phyloP scores from a whole-genome alignment of 2,329 filamentous ascomycete genomes.

The Claviceps sp. region DNA sequence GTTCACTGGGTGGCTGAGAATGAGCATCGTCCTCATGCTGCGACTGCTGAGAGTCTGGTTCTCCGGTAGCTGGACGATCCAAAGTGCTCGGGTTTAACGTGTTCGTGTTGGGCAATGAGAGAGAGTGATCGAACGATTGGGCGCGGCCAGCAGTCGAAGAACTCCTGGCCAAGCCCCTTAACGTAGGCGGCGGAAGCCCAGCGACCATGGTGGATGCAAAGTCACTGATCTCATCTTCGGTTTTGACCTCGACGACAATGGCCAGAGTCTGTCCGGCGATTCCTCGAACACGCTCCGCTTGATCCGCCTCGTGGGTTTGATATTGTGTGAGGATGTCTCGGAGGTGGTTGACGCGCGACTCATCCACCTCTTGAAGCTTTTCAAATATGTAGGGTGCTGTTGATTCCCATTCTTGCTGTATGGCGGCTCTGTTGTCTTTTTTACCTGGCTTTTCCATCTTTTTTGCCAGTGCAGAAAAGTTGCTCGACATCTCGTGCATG shows the following conservation, averaged over 20 bases:
- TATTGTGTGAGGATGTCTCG: slow-evolving; percentile 85
- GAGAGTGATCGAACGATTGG: slow-evolving; percentile 7
- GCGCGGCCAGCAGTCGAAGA: slow-evolving; percentile 18
- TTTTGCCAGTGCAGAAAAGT: slow-evolving; percentile 66
- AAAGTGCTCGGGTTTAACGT: slow-evolving; percentile 1
- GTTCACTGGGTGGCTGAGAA: slow-evolving; percentile 5
- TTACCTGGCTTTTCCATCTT: slow-evolving; percentile 75
- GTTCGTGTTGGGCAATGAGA: not conserved
- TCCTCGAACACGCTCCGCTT: slow-evolving; percentile 61
- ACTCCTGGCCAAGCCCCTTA: slow-evolving; percentile 27
- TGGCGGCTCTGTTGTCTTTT: slow-evolving; percentile 67
- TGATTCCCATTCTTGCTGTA: slow-evolving; percentile 80
- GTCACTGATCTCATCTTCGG: slow-evolving; percentile 70
- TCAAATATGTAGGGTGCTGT: slow-evolving; percentile 94
- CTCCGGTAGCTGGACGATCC: slow-evolving; percentile 3
- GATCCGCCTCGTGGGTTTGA: slow-evolving; percentile 83
- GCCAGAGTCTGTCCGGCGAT: slow-evolving; percentile 71
- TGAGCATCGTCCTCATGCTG: slow-evolving; percentile 4
- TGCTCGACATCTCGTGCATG: slow-evolving; percentile 69
- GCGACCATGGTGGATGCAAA: slow-evolving; percentile 39
- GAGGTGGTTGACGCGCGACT: slow-evolving; percentile 76
- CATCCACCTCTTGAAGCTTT: slow-evolving; percentile 78
- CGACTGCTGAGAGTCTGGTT: slow-evolving; percentile 3
- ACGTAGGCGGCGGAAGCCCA: slow-evolving; percentile 24
- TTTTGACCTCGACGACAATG: slow-evolving; percentile 73